Base-by-base conservation (phyloP, 306 rosid species). In the Calophaca sinica region DNA sequence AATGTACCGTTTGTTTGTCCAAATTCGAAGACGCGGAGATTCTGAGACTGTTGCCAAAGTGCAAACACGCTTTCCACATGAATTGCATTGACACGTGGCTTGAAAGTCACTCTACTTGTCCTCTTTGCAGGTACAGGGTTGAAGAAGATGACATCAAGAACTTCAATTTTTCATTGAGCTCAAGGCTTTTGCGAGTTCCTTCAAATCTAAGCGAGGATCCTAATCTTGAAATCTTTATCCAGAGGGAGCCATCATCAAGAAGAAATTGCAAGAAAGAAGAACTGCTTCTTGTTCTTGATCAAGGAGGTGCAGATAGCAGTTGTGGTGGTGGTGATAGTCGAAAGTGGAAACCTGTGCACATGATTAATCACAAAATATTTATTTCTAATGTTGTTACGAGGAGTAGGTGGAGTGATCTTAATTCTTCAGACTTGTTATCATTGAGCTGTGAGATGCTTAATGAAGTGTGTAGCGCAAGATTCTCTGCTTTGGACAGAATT, bases 71-170 rank as follows among this genome's bases (percentile, higher is more conserved):
- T 31, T 94, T 94, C 70, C 98, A 94, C 84, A 76, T 90, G 67
- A 72, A 62, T 55, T 94, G 98, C 77, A 91, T 91, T 32, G 97
- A 94, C 69, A 80, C 39, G 80, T 94, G 98, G 97, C 94, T 94
- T 11, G 96, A 91, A 62, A 86, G 76, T 59, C 97, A 91, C 80
- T 83, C 96, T 0, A 94, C 86, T 32, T 94, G 98, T 65, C 98
- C 98, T 75, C 91, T 91, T 32, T 94, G 98, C 77, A 77, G 98
- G 87, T 79, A 62, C 62, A 82, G 58, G 65, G 86, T 91, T 7
- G 82, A 89, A 77, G 44, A 87, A 5, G 88, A 71, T 15, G 96
- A 94, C 33, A 52, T 86, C 36, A 60, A 80, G 33, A 72, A 57
- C 45, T 44, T 86, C 74, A 38, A 79, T 11, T 62, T 48, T 31